Evolutionary conservation across 2,329 filamentous ascomycete genomes (phyloP), one percentile per base, ranked within the genome.

Genomic region (Arthrocladium fulminans): DNA sequence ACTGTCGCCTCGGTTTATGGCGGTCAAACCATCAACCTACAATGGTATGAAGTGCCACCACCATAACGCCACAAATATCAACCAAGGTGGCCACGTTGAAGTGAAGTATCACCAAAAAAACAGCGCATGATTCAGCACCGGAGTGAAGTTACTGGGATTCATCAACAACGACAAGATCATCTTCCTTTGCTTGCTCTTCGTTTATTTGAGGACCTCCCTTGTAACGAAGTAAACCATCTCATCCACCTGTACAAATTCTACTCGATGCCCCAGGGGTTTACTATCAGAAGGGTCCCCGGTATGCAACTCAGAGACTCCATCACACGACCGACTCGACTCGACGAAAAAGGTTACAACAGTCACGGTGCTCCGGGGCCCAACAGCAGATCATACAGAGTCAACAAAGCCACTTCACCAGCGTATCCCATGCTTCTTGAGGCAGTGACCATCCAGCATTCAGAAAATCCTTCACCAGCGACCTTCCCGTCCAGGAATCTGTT

Each of bases 301-400:
- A 29, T 47, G 44, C 34, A 39, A 10, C 44, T 47, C n/a, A 23
- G 44, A 47, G 10, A 39, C 22, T 15, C 22, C 13, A 47, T 39
- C 29, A 19, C 13, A 9, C 24, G 17, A 27, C 44, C 44, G 3
- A 12, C 19, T 17, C 44, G 34, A 10, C 30, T 25, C 23, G 30
- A 38, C 25, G 34, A 47, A 22, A 23, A 38, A 30, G 4, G 27
- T 15, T n/a, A 15, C 13, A 3, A 15, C 8, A 27, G n/a, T 42
- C 22, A 27, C 19, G 3, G 10, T n/a, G 20, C 15, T 8, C 13
- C 22, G 27, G 8, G n/a, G n/a, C n/a, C n/a, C n/a, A n/a, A n/a
- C n/a, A n/a, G n/a, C 7, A 3, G n/a, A 12, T 42, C 39, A 12
- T 42, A 20, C 12, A 25, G 39, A 4, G 8, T 30, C 22, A 24